Percentiles rank a stretch among this genome's conserved stretches.
Evolutionary conservation across 805 yeast genomes (phyloP).

Genomic region (Candida peoriensis): DNA sequence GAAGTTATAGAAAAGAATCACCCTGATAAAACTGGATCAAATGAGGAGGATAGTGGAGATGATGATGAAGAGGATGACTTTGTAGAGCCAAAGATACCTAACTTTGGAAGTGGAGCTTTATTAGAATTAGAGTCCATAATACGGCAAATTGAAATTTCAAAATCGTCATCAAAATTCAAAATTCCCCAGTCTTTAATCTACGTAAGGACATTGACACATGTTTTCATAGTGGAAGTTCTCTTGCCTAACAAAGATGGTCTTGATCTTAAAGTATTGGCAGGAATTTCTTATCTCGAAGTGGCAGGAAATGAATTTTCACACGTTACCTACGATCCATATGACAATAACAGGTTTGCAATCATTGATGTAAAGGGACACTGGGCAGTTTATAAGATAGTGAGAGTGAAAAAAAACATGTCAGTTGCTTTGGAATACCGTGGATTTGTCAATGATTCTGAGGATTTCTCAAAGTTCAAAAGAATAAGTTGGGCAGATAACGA

Average conservation of each 20-base stretch:
- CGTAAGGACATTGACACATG: conserved; percentile 33
- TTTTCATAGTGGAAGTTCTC: conserved; percentile 26
- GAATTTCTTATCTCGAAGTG: conserved; percentile 14
- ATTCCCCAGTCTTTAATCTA: conserved; percentile 27
- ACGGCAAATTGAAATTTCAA: conserved; percentile 34
- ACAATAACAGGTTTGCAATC: conserved; percentile 32
- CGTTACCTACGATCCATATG: conserved; percentile 39
- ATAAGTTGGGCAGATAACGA: conserved; percentile 39
- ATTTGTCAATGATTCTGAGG: conserved; percentile 35
- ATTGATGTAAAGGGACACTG: conserved; percentile 53
- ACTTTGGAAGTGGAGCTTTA: conserved; percentile 9
- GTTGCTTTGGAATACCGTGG: conserved; percentile 9
- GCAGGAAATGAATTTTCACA: conserved; percentile 39
- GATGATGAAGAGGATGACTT: not conserved
- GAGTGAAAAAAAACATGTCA: not conserved
- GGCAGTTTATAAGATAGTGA: conserved; percentile 33
- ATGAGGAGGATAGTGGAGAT: not conserved
- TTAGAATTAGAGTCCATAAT: conserved; percentile 33
- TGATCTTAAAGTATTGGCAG: not conserved
- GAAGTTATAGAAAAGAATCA: conserved; percentile 1
- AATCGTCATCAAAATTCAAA: conserved; percentile 18
- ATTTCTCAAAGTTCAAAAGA: conserved; percentile 51
- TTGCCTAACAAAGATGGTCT: conserved; percentile 4
- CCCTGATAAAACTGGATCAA: not conserved
- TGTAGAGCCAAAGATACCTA: conserved; percentile 4